Evolutionary conservation across 1,284 basidiomycete genomes (phyloP).

Genomic region (Rhodotorula sp.): DNA sequence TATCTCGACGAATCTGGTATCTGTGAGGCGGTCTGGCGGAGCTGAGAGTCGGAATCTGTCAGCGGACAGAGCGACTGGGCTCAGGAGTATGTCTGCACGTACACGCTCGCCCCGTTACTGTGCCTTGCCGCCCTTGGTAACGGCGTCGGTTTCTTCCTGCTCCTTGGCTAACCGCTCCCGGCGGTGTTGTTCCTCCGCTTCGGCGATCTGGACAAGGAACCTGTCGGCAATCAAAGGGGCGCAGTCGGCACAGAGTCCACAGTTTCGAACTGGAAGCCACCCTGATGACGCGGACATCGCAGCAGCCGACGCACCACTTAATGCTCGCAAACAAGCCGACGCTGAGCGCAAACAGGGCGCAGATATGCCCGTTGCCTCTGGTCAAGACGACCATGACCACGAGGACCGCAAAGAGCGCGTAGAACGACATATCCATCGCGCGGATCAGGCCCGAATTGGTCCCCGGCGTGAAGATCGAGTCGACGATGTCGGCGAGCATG

Average conservation of each 20-base stretch:
- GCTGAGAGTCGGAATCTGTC: no score
- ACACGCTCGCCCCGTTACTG: neutral
- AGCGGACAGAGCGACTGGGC: no score
- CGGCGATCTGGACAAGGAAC: conserved; percentile 37
- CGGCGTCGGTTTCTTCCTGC: neutral
- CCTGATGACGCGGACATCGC: neutral
- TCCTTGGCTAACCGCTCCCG: conserved; percentile 23
- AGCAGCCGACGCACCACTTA: conserved; percentile 46
- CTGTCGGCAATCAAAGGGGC: neutral
- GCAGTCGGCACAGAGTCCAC: neutral
- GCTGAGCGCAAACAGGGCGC: conserved; percentile 46
- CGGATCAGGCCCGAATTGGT: conserved; percentile 41
- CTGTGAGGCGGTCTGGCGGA: neutral
- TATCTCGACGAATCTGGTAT: neutral
- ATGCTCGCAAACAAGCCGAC: conserved; percentile 48
- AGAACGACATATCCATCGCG: conserved; percentile 50
- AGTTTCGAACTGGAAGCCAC: neutral
- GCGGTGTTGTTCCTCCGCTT: conserved; percentile 29
- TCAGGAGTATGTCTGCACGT: neutral
- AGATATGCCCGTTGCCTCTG: conserved; percentile 48
- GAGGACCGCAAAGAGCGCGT: conserved; percentile 49
- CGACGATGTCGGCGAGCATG: conserved; percentile 31
- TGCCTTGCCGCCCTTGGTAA: conserved; percentile 13
- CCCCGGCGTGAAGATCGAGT: conserved; percentile 38
- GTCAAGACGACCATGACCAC: conserved; percentile 46